Percentiles rank a stretch among this genome's conserved stretches.
Conservation (phyloP, 805 yeast genomes). For the Jamesozyma rosinii region DNA sequence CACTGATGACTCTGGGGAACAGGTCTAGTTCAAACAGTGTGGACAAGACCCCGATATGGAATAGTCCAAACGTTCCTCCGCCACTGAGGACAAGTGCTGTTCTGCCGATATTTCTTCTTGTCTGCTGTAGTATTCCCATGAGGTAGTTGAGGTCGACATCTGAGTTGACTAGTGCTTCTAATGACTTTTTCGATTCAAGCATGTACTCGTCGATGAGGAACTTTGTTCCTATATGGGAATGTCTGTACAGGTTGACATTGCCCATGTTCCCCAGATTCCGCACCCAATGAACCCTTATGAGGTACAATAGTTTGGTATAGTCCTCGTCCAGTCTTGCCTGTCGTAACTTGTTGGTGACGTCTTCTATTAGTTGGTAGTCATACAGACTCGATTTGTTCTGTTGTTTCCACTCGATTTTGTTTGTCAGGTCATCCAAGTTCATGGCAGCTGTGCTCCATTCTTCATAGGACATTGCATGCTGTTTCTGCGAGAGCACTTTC, state of each 20-base stretch:
- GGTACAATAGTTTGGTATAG: slow-evolving; percentile 50
- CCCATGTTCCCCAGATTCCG: slow-evolving; percentile 85
- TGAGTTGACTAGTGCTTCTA: slow-evolving; percentile 22
- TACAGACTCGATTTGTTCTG: slow-evolving; percentile 52
- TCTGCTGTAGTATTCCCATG: slow-evolving; percentile 70
- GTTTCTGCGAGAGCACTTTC: slow-evolving; percentile 32
- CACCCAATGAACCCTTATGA: slow-evolving; percentile 76
- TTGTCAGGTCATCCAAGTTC: slow-evolving; percentile 55
- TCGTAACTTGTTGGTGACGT: slow-evolving; percentile 45
- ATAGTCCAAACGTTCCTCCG: slow-evolving; percentile 85
- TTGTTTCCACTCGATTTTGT: slow-evolving; percentile 63
- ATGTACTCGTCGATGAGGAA: slow-evolving; percentile 70
- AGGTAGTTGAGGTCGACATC: slow-evolving; percentile 57
- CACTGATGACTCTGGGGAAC: slow-evolving; percentile 79
- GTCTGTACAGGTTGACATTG: slow-evolving; percentile 62
- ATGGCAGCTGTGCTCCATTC: slow-evolving; percentile 62
- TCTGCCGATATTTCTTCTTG: slow-evolving; percentile 82
- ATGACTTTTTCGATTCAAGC: slow-evolving; percentile 53
- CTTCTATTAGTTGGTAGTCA: slow-evolving; percentile 54
- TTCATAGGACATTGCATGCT: slow-evolving; percentile 40
- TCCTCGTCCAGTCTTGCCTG: slow-evolving; percentile 54
- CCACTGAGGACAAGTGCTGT: slow-evolving; percentile 89
- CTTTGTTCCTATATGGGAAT: slow-evolving; percentile 80
- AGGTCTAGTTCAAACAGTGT: slow-evolving; percentile 64
- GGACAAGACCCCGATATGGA: slow-evolving; percentile 82